Percentiles rank a stretch among this genome's conserved stretches.
Conservation (phyloP, 2,329 filamentous ascomycete species). For the Colletotrichum incanum region DNA sequence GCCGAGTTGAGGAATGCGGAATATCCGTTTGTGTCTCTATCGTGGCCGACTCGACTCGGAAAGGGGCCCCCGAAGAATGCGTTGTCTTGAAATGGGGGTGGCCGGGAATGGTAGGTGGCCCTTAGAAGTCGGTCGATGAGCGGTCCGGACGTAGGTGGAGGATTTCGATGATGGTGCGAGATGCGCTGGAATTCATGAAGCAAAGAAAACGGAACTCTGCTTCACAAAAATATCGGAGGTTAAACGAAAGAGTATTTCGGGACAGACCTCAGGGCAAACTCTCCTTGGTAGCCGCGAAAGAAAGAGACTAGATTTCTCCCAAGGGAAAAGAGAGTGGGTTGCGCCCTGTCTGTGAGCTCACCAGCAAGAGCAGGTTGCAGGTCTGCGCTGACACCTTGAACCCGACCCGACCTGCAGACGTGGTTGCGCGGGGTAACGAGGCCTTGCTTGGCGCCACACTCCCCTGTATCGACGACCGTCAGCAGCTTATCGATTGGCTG, state of each 20-base stretch:
- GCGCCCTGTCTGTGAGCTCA: conserved; percentile 35
- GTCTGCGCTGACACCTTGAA: conserved; percentile 27
- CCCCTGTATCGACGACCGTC: conserved; percentile 18
- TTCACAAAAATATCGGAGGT: conserved; percentile 13
- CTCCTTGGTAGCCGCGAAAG: not conserved
- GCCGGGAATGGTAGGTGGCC: not conserved
- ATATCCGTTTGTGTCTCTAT: conserved; percentile 14
- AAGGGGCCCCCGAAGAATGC: conserved; percentile 22
- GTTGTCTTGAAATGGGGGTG: conserved; percentile 32
- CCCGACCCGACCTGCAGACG: conserved; percentile 19
- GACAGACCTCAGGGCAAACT: conserved; percentile 30
- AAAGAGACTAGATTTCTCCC: conserved; percentile 17
- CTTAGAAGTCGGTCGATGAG: conserved; percentile 33
- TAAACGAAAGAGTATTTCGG: conserved; percentile 12
- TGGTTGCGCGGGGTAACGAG: conserved; percentile 45
- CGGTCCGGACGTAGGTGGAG: conserved; percentile 31
- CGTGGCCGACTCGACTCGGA: conserved; percentile 26
- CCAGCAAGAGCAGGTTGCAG: conserved; percentile 17
- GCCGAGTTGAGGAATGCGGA: conserved; percentile 26
- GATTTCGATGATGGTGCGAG: conserved; percentile 19
- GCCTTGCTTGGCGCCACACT: conserved; percentile 32
- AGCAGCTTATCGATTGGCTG: conserved; percentile 38
- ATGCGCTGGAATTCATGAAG: conserved; percentile 16
- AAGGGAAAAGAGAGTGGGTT: conserved; percentile 21
- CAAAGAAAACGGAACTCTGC: conserved; percentile 13